phyloP scores from a whole-genome alignment of 495 filamentous ascomycete species.

The Aspergillus bridgeri region DNA sequence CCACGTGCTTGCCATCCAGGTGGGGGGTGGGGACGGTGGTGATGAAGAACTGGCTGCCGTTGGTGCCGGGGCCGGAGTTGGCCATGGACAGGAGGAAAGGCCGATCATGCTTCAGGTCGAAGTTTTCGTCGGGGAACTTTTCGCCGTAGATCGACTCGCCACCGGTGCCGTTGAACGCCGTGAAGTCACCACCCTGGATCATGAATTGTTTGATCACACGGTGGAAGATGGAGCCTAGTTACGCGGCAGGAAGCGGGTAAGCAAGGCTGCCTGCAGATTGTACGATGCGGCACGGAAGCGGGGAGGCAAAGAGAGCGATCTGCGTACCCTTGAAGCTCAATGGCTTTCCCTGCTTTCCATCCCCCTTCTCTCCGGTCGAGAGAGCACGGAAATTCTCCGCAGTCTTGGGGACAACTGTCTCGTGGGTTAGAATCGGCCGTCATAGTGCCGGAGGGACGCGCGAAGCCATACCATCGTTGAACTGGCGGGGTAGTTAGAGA shows the following conservation, averaged over 20 bases:
- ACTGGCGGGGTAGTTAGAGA: constrained; percentile 42
- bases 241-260: constrained; percentile 3
- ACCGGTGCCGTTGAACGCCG: constrained; percentile 89
- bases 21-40: constrained; percentile 93
- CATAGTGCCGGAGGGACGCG: constrained; percentile 1
- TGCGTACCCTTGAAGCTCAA: constrained; percentile 61
- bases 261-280: not conserved
- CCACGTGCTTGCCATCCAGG: constrained; percentile 88
- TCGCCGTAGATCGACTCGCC: constrained; percentile 97
- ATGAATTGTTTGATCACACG: constrained; percentile 98
- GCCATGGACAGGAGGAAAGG: constrained; percentile 97
- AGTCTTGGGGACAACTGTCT: constrained; percentile 80
- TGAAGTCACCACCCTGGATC: constrained; percentile 99
- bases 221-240: constrained; percentile 76
- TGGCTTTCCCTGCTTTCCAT: constrained; percentile 79
- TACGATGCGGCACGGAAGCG: constrained; percentile 6
- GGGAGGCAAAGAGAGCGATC: constrained; percentile 9
- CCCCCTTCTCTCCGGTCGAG: constrained; percentile 89
- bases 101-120: constrained; percentile 86
- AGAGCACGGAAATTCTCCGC: constrained; percentile 92
- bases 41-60: constrained; percentile 97
- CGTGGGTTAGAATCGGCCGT: constrained; percentile 3
- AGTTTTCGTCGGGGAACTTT: constrained; percentile 98
- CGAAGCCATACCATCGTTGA: constrained; percentile 61
- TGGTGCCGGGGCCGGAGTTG: constrained; percentile 91